These are phyloP conservation scores for Wallemia ichthyophaga DNA, from an alignment of 1,284 basidiomycete species.

Conservation along the genomic window DNA sequence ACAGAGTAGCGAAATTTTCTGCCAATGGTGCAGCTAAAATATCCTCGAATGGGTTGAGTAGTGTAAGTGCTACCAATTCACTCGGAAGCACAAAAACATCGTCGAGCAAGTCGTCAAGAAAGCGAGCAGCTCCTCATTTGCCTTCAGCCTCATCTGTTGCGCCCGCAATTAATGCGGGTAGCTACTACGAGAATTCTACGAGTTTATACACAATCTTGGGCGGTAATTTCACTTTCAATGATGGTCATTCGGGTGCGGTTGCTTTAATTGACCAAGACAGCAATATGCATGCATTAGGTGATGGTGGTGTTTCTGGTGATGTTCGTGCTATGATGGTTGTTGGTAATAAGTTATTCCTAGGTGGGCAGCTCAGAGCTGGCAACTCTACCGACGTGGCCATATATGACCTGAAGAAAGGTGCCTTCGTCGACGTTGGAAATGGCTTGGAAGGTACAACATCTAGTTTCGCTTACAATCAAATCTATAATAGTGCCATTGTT, in stretches of 20 bases:
- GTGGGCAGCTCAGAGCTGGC: constrained; percentile 40
- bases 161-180: constrained; percentile 54
- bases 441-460: background rate
- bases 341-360: constrained; percentile 35
- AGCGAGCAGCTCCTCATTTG: constrained; percentile 10
- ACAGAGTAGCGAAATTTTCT: background rate
- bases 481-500: background rate
- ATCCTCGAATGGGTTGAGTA: background rate
- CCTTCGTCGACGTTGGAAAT: constrained; percentile 28
- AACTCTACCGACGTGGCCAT: constrained; percentile 32
- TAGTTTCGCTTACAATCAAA: background rate
- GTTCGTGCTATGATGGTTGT: constrained; percentile 38
- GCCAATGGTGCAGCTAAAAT: background rate
- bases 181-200: constrained; percentile 60
- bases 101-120: background rate
- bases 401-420: constrained; percentile 34
- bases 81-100: background rate
- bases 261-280: constrained; percentile 38
- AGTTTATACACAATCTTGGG: constrained; percentile 46
- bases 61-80: background rate
- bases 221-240: constrained; percentile 51
- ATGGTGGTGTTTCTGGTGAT: constrained; percentile 32
- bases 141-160: constrained; percentile 26
- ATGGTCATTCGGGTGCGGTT: constrained; percentile 21
- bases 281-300: constrained; percentile 25